Evolutionary conservation across 169 alveolate species (phyloP).

Genomic region (Theileria parva): DNA sequence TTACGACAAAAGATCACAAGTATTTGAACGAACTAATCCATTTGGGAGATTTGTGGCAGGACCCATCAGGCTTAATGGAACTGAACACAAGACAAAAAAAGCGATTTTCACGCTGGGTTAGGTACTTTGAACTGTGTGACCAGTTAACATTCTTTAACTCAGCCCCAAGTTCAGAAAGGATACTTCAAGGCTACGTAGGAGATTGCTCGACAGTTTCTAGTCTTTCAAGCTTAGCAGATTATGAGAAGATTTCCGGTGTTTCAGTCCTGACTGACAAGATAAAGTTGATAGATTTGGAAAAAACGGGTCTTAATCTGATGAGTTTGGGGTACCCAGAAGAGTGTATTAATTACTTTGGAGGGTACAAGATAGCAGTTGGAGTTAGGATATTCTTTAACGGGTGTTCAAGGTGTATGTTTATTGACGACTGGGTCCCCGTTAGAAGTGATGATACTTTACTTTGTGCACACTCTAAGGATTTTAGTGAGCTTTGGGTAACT

Average conservation of each 20-base stretch:
- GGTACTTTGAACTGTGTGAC: constrained; percentile 65
- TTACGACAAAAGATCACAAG: not conserved
- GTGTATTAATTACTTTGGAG: not conserved
- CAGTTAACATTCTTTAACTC: constrained; percentile 64
- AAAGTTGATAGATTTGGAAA: constrained; percentile 16
- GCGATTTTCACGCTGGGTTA: constrained; percentile 72
- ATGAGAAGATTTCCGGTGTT: constrained; percentile 76
- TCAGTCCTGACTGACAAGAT: constrained; percentile 70
- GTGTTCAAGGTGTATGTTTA: constrained; percentile 83
- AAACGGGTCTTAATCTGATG: not conserved
- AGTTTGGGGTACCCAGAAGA: not conserved
- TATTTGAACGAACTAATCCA: not conserved
- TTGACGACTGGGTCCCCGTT: constrained; percentile 90
- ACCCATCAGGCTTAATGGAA: constrained; percentile 77
- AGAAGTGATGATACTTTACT: constrained; percentile 73
- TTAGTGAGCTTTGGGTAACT: constrained; percentile 87
- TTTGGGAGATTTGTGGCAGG: constrained; percentile 68
- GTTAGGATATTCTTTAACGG: constrained; percentile 88
- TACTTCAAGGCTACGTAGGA: constrained; percentile 89
- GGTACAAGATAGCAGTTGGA: constrained; percentile 78
- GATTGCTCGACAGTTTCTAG: constrained; percentile 90
- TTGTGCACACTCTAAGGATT: constrained; percentile 85
- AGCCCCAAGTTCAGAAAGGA: constrained; percentile 69
- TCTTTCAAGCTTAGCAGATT: constrained; percentile 87
- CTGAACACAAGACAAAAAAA: constrained; percentile 73